phyloP scores from a whole-genome alignment of 257 asterid species.

The Forsythia suspensa region DNA sequence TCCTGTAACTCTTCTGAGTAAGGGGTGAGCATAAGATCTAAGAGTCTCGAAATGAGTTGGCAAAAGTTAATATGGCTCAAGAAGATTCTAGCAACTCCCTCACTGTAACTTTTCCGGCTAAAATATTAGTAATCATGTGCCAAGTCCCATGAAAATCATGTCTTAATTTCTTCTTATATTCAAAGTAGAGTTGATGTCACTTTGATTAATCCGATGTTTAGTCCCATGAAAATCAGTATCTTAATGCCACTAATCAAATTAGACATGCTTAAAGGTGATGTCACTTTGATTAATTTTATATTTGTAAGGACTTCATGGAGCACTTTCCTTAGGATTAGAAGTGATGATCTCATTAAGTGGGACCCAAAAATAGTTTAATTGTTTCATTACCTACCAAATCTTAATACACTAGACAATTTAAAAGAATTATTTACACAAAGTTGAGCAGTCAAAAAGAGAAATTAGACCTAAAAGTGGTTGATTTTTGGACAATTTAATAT shows the following conservation, averaged over 20 bases:
- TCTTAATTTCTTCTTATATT: background rate
- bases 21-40: background rate
- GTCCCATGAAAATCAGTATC: background rate
- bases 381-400: background rate
- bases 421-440: background rate
- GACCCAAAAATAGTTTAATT: conserved; percentile 8
- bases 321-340: background rate
- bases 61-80: background rate
- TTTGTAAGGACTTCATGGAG: background rate
- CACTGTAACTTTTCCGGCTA: background rate
- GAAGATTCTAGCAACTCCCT: background rate
- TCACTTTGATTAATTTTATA: background rate
- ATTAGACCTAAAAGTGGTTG: background rate
- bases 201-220: background rate
- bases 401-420: background rate
- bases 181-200: background rate
- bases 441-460: background rate
- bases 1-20: background rate
- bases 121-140: background rate
- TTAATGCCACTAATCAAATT: background rate
- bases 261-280: background rate
- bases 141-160: background rate
- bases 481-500: background rate
- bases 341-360: conserved; percentile 27
- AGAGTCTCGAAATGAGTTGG: background rate